These are phyloP conservation scores for Hymenoscyphus linearis DNA, from an alignment of 2,329 filamentous ascomycete species.

Conservation along the genomic window DNA sequence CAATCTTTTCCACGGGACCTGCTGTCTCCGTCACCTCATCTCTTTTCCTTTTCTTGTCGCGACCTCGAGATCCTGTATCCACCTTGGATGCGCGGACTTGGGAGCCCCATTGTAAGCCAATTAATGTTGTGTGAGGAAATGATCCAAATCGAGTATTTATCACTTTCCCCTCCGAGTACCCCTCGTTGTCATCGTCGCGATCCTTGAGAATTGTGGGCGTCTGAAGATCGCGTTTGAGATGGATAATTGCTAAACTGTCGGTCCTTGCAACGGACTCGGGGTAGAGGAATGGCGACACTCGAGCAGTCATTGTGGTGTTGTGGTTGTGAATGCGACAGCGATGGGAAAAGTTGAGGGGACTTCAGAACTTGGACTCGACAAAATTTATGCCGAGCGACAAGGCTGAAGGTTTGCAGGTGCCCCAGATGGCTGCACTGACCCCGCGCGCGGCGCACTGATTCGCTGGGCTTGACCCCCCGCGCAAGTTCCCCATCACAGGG, in stretches of 20 bases:
- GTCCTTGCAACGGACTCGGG: conserved; percentile 57
- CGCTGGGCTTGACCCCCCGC: neutral
- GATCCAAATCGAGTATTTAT: conserved; percentile 94
- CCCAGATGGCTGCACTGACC: neutral
- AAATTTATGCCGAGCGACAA: conserved; percentile 1
- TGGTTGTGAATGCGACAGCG: neutral
- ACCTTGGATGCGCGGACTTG: conserved; percentile 87
- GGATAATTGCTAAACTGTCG: conserved; percentile 72
- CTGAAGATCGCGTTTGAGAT: conserved; percentile 82
- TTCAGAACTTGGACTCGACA: neutral
- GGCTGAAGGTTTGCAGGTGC: conserved; percentile 11
- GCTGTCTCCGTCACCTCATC: conserved; percentile 31
- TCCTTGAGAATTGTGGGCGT: conserved; percentile 67
- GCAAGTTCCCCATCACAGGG: neutral
- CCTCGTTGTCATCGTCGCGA: conserved; percentile 57
- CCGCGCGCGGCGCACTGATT: neutral
- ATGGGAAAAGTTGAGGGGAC: neutral
- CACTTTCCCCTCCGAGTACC: conserved; percentile 71
- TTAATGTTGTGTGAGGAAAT: conserved; percentile 72
- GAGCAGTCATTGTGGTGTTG: conserved; percentile 22
- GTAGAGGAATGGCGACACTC: conserved; percentile 72
- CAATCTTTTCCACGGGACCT: conserved; percentile 9
- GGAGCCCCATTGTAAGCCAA: conserved; percentile 81
- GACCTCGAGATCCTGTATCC: conserved; percentile 83
- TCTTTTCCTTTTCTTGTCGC: conserved; percentile 43